Evolutionary conservation across 2,329 filamentous ascomycete genomes (phyloP), one percentile per base, ranked within the genome.

Genomic region (Aspergillus uvarum): DNA sequence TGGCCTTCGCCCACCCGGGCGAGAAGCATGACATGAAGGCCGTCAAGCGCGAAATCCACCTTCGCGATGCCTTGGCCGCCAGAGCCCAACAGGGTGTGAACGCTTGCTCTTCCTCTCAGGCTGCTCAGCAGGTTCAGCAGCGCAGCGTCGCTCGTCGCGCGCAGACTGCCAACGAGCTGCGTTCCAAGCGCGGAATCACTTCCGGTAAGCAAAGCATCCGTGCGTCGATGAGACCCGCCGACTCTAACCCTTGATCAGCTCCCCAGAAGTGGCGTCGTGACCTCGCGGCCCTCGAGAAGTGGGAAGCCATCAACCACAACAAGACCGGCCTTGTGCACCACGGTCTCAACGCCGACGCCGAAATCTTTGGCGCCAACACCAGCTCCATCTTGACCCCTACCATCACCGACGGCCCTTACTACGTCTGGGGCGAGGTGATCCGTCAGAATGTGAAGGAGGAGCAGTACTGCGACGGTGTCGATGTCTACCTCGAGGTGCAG

Each of bases 321-420:
- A 70, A 70, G 65, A 79, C 76, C 4, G 72, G 68, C 1, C 49
- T 67, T 10, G 52, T 74, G 19, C 63, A 72, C 54, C 67, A 66
- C 49, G 61, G 59, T 14, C 57, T 64, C 12, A 69, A 72, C 26
- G 70, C 69, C 24, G 70, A 74, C 16, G 65, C 65, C 11, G 59
- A 59, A 7, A 63, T 80, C 57, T 80, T 80, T 54, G 72, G 70
- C 6, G 74, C 76, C 32, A 79, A 81, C 66, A 79, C 76, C 10
- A 77, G 74, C 65, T 80, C 77, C 59, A 74, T 79, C 44, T 64
- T 81, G 54, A 71, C 77, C 0, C 79, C 79, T 0, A 78, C 79
- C 35, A 69, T 77, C 60, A 77, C 77, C 10, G 76, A 77, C 50
- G 79, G 79, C 1, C 79, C 79, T 0, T 81, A 80, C 69, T 80